phyloP scores from a whole-genome alignment of 106 monocot species.

The Dendrobium officinale region DNA sequence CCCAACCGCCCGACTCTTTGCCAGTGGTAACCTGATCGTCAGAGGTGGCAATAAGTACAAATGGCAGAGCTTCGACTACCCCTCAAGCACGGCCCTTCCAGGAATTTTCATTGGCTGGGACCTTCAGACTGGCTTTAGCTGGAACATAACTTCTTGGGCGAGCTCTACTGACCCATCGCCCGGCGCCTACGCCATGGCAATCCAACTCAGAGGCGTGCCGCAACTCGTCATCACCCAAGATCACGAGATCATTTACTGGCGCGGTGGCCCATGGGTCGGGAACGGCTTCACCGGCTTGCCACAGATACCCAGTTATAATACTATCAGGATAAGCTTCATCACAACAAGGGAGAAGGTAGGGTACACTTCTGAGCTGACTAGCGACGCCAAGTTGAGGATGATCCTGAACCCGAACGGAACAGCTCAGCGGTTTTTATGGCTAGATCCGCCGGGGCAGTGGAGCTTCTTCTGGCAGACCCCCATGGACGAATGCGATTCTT shows the following conservation, averaged over 20 bases:
- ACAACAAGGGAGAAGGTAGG: background rate
- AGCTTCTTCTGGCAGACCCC: conserved; percentile 21
- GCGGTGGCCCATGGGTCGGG: conserved; percentile 10
- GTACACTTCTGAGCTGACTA: background rate
- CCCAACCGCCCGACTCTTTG: background rate
- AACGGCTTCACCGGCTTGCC: background rate
- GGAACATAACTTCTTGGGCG: background rate
- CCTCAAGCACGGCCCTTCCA: background rate
- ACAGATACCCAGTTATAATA: background rate
- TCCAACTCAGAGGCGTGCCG: conserved; percentile 1
- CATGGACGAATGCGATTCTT: conserved; percentile 26
- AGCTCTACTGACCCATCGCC: background rate
- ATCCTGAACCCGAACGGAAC: conserved; percentile 12
- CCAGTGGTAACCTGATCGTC: too few species aligned
- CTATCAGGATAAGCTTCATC: background rate
- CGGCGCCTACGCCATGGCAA: background rate
- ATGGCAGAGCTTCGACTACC: conserved; percentile 7
- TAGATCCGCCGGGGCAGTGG: conserved; percentile 15
- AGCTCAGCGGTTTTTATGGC: conserved; percentile 22
- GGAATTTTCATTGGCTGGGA: background rate
- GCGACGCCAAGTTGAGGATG: background rate
- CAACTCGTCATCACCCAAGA: background rate
- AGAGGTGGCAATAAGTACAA: background rate
- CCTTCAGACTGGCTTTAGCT: background rate
- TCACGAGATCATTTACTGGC: background rate